A percentile compares a stretch with the other conserved stretches of the same genome.
phyloP scores from a whole-genome alignment of 768 basidiomycete species.

The Ephemerocybe angulata region DNA sequence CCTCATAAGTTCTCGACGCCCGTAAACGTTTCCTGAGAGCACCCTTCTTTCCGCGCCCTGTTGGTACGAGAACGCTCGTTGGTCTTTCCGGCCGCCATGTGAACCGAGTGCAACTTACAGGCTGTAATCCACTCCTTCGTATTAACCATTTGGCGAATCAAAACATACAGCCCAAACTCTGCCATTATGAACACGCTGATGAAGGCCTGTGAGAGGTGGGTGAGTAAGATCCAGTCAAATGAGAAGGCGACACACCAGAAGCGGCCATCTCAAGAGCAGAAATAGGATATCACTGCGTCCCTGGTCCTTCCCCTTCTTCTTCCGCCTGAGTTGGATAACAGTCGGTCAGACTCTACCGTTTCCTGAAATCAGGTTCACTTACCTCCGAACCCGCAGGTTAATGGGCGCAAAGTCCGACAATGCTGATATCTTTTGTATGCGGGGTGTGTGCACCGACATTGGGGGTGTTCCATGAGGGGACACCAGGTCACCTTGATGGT shows the following conservation, averaged over 20 bases:
- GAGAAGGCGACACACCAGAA: slow-evolving; percentile 52
- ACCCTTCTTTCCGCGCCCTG: slow-evolving; percentile 87
- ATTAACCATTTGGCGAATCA: slow-evolving; percentile 90
- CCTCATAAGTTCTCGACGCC: slow-evolving; percentile 70
- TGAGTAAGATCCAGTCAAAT: not conserved
- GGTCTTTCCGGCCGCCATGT: not conserved
- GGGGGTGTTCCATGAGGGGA: slow-evolving; percentile 37
- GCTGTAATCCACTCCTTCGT: slow-evolving; percentile 90
- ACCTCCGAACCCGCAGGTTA: slow-evolving; percentile 80
- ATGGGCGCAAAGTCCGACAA: slow-evolving; percentile 89
- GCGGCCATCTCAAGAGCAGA: slow-evolving; percentile 80
- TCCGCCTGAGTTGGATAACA: slow-evolving; percentile 22
- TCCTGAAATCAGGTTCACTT: slow-evolving; percentile 11
- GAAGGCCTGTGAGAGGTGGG: slow-evolving; percentile 49
- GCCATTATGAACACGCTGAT: slow-evolving; percentile 80
- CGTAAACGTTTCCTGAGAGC: slow-evolving; percentile 71
- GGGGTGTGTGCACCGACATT: slow-evolving; percentile 20
- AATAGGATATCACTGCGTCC: slow-evolving; percentile 71
- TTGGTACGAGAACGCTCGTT: slow-evolving; percentile 1
- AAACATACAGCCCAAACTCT: slow-evolving; percentile 84
- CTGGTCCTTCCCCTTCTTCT: slow-evolving; percentile 34
- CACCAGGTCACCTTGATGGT: slow-evolving; percentile 30
- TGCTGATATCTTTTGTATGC: slow-evolving; percentile 78
- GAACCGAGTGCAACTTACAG: slow-evolving; percentile 46
- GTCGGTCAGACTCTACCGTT: not conserved